Percentiles rank a stretch among this genome's conserved stretches.
Conservation (phyloP, 176 grass and related monocot genomes). For the Carex pumila region DNA sequence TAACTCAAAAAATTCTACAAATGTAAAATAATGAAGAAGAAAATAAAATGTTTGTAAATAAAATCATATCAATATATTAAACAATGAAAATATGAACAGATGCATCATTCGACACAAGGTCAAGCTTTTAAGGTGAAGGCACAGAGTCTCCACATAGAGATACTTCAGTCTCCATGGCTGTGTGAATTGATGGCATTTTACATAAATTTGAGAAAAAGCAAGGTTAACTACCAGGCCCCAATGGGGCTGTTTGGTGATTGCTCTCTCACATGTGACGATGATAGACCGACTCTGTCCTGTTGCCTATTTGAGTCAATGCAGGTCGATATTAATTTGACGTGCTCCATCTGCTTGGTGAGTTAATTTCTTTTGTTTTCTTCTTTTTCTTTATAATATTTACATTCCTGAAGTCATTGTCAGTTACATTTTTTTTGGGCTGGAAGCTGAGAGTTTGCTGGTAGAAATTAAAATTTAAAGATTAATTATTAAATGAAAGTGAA, state of each 20-base stretch:
- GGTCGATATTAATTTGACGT: constrained; percentile 76
- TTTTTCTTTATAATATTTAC: neutral
- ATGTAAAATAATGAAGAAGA: neutral
- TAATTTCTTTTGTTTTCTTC: neutral
- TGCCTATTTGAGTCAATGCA: constrained; percentile 63
- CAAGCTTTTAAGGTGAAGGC: constrained; percentile 83
- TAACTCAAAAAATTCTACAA: neutral
- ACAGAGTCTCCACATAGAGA: constrained; percentile 81
- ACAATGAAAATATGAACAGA: constrained; percentile 28
- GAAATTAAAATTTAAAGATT: neutral
- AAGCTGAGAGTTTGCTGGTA: neutral
- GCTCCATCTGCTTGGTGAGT: constrained; percentile 88
- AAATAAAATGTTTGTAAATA: neutral
- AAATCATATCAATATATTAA: neutral
- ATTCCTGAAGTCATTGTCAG: neutral
- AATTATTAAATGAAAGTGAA: neutral
- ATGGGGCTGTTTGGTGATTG: constrained; percentile 71
- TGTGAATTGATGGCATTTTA: constrained; percentile 84
- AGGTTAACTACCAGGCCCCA: constrained; percentile 26
- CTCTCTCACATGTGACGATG: constrained; percentile 54
- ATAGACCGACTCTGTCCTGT: constrained; percentile 59
- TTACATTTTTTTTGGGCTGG: neutral
- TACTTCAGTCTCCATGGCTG: constrained; percentile 91
- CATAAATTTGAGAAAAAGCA: constrained; percentile 61
- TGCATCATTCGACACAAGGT: constrained; percentile 92